Evolutionary conservation across 2,329 filamentous ascomycete species (phyloP), one percentile per base, ranked within the genome.

Genomic region (Pestalotiopsis sp.): DNA sequence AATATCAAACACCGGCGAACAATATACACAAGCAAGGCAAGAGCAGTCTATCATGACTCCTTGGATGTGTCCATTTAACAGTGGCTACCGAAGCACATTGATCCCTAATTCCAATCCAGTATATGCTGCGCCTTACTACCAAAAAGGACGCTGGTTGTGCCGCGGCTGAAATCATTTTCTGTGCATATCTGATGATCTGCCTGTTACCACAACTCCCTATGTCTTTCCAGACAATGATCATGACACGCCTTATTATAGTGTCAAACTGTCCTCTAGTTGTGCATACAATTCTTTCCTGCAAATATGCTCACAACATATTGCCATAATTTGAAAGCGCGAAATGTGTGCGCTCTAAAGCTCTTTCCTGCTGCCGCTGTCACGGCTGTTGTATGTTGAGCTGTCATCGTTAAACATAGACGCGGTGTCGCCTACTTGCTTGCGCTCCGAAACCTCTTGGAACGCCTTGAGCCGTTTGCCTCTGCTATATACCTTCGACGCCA

Each of bases 381-480:
- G 67, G 14, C 36, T 64, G 36, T 39, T 64, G 36, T 39, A 66
- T 14, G 56, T 58, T 14, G 64, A 67, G 62, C 49, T 56, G 59
- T 25, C 57, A 6, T 68, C 66, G 39, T 71, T 73, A 56, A 78
- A 76, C 75, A 78, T 75, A 49, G 77, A 78, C 60, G 76, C 93
- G 68, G 91, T 91, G 83, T 98, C 95, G 71, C 94, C 95, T 68
- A 97, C 95, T 82, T 98, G 95, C 80, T 93, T 92, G 73, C 95
- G 87, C 83, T 95, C 93, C 69, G 92, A 93, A 69, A 98, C 87
- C 82, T 97, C 95, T 49, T 64, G 61, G 71, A 89, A 83, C 73
- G 85, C 87, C 75, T 88, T 90, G 73, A 93, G 87, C 76, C 90
- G 91, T 78, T 94, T 90, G 74, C 80, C 90, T 64, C 52, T 66